Evolutionary conservation across 129 eudicot genomes (phyloP).

Genomic region (Lactuca sativa): DNA sequence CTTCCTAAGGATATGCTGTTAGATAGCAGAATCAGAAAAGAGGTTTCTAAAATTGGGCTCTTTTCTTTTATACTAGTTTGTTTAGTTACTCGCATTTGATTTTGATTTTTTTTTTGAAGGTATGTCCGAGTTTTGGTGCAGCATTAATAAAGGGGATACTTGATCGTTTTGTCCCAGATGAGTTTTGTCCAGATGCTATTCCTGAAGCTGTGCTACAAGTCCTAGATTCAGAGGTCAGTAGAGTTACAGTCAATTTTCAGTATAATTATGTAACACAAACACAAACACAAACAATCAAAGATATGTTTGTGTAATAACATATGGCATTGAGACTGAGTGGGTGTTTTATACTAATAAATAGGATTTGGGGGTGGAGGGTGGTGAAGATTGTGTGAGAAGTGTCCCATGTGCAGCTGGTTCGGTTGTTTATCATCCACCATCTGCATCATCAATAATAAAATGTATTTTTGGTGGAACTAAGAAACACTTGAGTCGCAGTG

Average conservation of each 20-base stretch:
- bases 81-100: not conserved
- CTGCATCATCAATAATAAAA: constrained; percentile 46
- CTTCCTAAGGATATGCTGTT: constrained; percentile 96
- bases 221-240: constrained; percentile 70
- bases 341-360: constrained; percentile 20
- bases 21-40: constrained; percentile 67
- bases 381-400: constrained; percentile 42
- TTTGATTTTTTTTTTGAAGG: constrained; percentile 39
- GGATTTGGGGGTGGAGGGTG: constrained; percentile 54
- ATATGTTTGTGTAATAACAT: too few species aligned
- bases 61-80: not conserved
- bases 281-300: too few species aligned
- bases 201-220: constrained; percentile 69
- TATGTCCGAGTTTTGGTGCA: constrained; percentile 78
- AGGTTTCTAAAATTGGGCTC: constrained; percentile 45
- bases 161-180: constrained; percentile 73
- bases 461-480: constrained; percentile 32
- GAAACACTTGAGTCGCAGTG: constrained; percentile 52
- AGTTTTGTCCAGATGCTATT: constrained; percentile 76
- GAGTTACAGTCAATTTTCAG: too few species aligned
- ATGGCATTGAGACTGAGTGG: too few species aligned
- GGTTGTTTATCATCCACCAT: constrained; percentile 53
- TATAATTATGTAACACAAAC: too few species aligned
- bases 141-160: constrained; percentile 67
- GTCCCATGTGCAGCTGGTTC: constrained; percentile 71